A percentile compares a stretch with the other conserved stretches of the same genome.
Evolutionary conservation across 768 basidiomycete genomes (phyloP).

Genomic region (Gautieria morchelliformis): DNA sequence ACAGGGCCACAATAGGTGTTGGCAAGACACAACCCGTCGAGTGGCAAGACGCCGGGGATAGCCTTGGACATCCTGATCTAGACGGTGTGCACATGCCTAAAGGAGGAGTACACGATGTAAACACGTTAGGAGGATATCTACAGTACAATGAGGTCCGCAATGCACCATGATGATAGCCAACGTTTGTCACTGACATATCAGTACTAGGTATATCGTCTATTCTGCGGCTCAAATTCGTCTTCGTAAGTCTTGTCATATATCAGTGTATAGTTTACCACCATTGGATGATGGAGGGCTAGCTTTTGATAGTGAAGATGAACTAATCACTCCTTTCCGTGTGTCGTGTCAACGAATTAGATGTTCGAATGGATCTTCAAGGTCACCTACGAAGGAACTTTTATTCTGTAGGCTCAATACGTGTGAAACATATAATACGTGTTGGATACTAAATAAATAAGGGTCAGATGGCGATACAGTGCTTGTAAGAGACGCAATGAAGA

Average conservation of each 20-base stretch:
- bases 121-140: slow-evolving; percentile 22
- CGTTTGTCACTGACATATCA: background rate
- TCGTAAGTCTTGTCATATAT: slow-evolving; percentile 17
- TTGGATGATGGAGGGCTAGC: slow-evolving; percentile 21
- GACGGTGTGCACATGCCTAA: slow-evolving; percentile 51
- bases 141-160: slow-evolving; percentile 48
- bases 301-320: slow-evolving; percentile 45
- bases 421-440: background rate
- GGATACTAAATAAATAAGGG: background rate
- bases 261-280: too few species aligned
- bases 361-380: too few species aligned
- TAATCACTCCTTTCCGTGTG: background rate
- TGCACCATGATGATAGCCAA: background rate
- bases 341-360: too few species aligned
- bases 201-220: slow-evolving; percentile 50
- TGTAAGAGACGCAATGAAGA: background rate
- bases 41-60: slow-evolving; percentile 52
- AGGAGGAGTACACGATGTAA: slow-evolving; percentile 30
- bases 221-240: slow-evolving; percentile 46
- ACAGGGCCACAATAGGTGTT: slow-evolving; percentile 45
- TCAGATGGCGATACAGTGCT: background rate
- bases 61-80: slow-evolving; percentile 38
- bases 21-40: slow-evolving; percentile 40
- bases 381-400: too few species aligned
- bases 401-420: too few species aligned